A percentile compares a stretch with the other conserved stretches of the same genome.
Evolutionary conservation across 2,329 filamentous ascomycete genomes (phyloP).

Genomic region (Lachnum nothofagi): DNA sequence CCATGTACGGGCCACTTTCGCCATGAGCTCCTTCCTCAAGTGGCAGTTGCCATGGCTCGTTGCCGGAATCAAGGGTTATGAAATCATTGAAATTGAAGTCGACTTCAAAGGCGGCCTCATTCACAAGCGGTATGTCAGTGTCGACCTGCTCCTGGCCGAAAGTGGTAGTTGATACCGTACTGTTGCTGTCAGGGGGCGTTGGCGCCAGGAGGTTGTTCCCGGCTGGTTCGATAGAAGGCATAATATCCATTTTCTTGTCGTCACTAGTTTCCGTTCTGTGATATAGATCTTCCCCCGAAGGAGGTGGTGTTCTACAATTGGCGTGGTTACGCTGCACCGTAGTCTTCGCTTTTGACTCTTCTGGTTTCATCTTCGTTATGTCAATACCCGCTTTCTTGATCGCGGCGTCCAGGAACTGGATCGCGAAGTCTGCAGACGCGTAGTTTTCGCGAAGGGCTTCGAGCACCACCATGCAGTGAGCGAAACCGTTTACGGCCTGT

Average conservation of each 20-base stretch:
- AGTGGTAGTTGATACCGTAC: too few species aligned
- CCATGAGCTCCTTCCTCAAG: slow-evolving; percentile 25
- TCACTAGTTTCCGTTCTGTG: neutral
- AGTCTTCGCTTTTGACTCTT: slow-evolving; percentile 9
- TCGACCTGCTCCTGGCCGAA: neutral
- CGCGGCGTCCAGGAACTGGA: slow-evolving; percentile 86
- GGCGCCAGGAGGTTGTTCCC: slow-evolving; percentile 14
- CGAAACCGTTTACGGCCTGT: slow-evolving; percentile 73
- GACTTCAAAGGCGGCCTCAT: slow-evolving; percentile 1
- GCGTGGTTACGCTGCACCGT: slow-evolving; percentile 1
- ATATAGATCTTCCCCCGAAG: slow-evolving; percentile 1
- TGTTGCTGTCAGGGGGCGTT: slow-evolving; percentile 18
- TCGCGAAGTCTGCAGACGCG: slow-evolving; percentile 91
- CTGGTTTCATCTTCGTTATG: slow-evolving; percentile 13
- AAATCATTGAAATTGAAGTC: slow-evolving; percentile 23
- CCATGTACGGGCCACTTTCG: slow-evolving; percentile 25
- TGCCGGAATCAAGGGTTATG: slow-evolving; percentile 20
- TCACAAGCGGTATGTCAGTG: neutral
- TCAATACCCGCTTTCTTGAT: slow-evolving; percentile 77
- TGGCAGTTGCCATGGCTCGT: slow-evolving; percentile 22
- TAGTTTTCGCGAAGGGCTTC: slow-evolving; percentile 84
- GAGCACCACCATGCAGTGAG: slow-evolving; percentile 88
- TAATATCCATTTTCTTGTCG: slow-evolving; percentile 3
- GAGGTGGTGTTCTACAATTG: slow-evolving; percentile 14
- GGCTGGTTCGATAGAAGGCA: too few species aligned